These are phyloP conservation scores for Cryptococcus maquisensis DNA, from an alignment of 1,284 basidiomycete genomes.

Conservation along the genomic window DNA sequence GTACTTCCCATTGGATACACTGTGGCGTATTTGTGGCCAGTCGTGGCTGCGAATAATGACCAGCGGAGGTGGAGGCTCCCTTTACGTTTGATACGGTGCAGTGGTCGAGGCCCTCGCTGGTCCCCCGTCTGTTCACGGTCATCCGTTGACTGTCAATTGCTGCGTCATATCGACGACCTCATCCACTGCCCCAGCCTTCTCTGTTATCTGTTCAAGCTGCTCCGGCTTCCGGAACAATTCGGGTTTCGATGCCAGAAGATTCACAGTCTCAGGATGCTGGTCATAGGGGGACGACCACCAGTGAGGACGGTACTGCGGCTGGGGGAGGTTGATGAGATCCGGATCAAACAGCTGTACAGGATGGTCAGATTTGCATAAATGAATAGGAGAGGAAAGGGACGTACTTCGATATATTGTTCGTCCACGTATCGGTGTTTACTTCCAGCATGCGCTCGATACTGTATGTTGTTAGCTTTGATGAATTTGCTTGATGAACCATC, in stretches of 20 bases:
- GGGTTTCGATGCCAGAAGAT: neutral
- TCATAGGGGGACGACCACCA: slow-evolving; percentile 24
- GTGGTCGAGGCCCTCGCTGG: too few relatives aligned
- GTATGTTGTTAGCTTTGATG: neutral
- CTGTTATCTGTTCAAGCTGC: neutral
- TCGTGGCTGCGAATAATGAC: too few relatives aligned
- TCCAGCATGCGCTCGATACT: slow-evolving; percentile 45
- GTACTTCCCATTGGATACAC: too few relatives aligned
- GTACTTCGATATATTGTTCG: slow-evolving; percentile 48
- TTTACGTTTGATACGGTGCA: too few relatives aligned
- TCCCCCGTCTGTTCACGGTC: too few relatives aligned
- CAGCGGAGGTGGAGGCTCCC: too few relatives aligned
- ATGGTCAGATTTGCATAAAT: too few relatives aligned
- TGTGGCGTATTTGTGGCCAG: too few relatives aligned
- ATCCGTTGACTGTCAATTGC: too few relatives aligned
- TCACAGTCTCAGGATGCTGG: neutral
- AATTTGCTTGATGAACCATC: too few relatives aligned
- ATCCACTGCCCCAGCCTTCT: too few relatives aligned
- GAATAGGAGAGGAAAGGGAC: neutral
- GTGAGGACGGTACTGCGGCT: slow-evolving; percentile 23
- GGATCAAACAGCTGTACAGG: slow-evolving; percentile 40
- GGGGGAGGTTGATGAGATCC: slow-evolving; percentile 42
- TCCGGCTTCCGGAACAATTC: neutral
- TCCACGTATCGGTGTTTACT: slow-evolving; percentile 45
- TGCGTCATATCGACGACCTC: too few relatives aligned